phyloP scores from a whole-genome alignment of 169 alveolate species.

The Condylostoma magnum region DNA sequence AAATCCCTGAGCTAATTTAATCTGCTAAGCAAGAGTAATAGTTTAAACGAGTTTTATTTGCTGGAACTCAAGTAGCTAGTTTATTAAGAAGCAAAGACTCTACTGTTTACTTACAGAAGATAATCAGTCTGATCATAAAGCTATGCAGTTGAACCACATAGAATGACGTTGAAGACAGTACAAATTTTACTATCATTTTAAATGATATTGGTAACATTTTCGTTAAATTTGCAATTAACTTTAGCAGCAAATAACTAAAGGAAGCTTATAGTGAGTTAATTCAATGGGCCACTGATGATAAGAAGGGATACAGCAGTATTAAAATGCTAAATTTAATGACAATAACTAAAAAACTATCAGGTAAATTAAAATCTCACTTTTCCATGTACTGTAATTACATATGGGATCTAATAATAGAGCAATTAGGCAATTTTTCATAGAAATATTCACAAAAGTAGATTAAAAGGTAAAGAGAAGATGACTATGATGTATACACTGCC shows the following conservation, averaged over 20 bases:
- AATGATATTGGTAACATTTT: no score
- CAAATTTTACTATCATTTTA: no score
- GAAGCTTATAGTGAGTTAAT: no score
- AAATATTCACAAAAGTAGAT: not conserved
- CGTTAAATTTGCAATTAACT: no score
- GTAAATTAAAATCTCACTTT: not conserved
- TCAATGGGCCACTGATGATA: no score
- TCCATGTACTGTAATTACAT: not conserved
- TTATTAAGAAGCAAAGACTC: not conserved
- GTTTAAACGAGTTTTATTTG: not conserved
- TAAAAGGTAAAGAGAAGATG: constrained; percentile 9
- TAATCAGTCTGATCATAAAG: no score
- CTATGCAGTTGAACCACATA: no score
- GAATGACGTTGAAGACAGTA: no score
- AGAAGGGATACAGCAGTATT: no score
- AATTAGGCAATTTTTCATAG: not conserved
- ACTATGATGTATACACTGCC: not conserved
- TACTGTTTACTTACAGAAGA: not conserved
- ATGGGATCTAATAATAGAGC: not conserved
- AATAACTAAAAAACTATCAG: not conserved
- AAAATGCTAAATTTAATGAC: no score
- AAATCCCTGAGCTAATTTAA: not conserved
- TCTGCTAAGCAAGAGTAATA: not conserved
- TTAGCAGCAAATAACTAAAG: no score
- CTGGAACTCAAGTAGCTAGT: not conserved